Conservation (phyloP, 768 basidiomycete species). For the Termitomyces sp. region DNA sequence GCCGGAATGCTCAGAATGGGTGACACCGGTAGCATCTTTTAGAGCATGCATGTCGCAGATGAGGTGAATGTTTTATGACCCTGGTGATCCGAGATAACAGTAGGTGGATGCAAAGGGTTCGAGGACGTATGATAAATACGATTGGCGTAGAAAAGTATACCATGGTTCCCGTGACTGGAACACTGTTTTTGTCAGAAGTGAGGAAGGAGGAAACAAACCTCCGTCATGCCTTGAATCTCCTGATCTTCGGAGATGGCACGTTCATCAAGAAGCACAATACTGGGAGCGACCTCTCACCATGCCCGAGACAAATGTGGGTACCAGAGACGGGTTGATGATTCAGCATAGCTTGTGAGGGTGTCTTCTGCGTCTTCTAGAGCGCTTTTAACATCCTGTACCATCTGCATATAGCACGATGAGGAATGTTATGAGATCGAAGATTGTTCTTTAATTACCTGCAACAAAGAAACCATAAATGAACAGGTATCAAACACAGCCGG, state of each 20-base stretch:
- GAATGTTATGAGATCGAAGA: background rate
- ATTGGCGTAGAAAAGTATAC: background rate
- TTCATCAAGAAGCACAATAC: conserved; percentile 17
- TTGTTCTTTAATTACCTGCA: conserved; percentile 29
- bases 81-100: conserved; percentile 24
- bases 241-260: conserved; percentile 10
- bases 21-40: conserved; percentile 40
- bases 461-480: conserved; percentile 34
- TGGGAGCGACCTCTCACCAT: conserved; percentile 36
- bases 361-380: conserved; percentile 28
- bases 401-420: conserved; percentile 20
- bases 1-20: conserved; percentile 35
- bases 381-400: conserved; percentile 33
- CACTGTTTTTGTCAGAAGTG: background rate
- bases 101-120: conserved; percentile 23
- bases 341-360: conserved; percentile 23
- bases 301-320: conserved; percentile 31
- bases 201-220: background rate
- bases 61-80: conserved; percentile 30
- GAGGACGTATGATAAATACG: conserved; percentile 12
- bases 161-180: background rate
- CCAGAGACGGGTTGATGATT: conserved; percentile 29
- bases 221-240: conserved; percentile 6
- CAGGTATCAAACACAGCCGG: conserved; percentile 28
- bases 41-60: conserved; percentile 37